phyloP scores from a whole-genome alignment of 2,329 filamentous ascomycete genomes.

The Ophiostoma fasciatum region DNA sequence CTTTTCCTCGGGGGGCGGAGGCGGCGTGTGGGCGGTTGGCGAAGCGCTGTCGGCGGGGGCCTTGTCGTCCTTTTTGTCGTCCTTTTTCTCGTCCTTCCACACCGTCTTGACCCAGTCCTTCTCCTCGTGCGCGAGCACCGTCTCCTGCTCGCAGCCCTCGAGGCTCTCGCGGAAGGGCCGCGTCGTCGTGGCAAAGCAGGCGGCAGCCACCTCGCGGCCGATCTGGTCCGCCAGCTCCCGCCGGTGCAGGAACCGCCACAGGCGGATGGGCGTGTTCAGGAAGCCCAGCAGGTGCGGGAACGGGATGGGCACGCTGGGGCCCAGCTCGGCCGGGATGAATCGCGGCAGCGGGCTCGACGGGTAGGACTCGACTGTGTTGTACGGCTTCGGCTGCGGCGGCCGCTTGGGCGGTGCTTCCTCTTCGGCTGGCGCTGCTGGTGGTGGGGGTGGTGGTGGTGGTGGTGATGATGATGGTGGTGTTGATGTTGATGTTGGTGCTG shows the following conservation, averaged over 20 bases:
- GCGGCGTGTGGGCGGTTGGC: constrained; percentile 12
- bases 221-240: constrained; percentile 75
- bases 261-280: constrained; percentile 70
- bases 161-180: constrained; percentile 33
- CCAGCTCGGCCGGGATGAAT: constrained; percentile 54
- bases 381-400: constrained; percentile 52
- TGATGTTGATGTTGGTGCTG: constrained; percentile 17
- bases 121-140: constrained; percentile 56
- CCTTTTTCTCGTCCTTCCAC: constrained; percentile 36
- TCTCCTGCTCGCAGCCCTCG: constrained; percentile 43
- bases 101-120: constrained; percentile 72
- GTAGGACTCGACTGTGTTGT: constrained; percentile 64
- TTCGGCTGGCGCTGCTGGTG: too few relatives aligned
- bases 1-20: constrained; percentile 41
- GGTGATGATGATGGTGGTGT: constrained; percentile 10
- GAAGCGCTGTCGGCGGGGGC: constrained; percentile 16
- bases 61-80: constrained; percentile 1
- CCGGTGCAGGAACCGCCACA: constrained; percentile 78
- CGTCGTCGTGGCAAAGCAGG: constrained; percentile 49
- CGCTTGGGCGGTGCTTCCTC: constrained; percentile 26
- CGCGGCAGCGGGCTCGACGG: constrained; percentile 46
- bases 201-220: constrained; percentile 73
- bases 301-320: constrained; percentile 55
- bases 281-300: constrained; percentile 91
- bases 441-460: constrained; percentile 4